Evolutionary conservation across 495 filamentous ascomycete genomes (phyloP), one percentile per base, ranked within the genome.

Genomic region (Hyphodiscus hymeniophilus): DNA sequence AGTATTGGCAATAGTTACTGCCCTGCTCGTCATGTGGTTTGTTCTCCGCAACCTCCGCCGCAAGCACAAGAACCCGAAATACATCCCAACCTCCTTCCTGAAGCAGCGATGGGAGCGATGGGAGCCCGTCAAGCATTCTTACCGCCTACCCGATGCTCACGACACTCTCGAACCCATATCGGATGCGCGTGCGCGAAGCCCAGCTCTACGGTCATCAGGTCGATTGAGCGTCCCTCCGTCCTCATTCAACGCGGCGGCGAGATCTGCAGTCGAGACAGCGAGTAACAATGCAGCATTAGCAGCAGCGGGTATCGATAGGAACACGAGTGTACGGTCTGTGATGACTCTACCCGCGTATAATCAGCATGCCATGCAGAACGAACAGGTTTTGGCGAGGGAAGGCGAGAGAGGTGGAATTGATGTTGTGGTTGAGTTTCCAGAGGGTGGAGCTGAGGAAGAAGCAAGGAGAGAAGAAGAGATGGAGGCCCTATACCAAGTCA

Each of bases 351-450:
- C 92, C 0, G 73, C 82, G 3, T 98, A 98, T 65, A 65, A 69
- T 3, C 69, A 56, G 7, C 78, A 79, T 32, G 79, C 87, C 3
- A 73, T 78, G 30, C 79, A 84, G 16, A 81, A 73, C 42, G 92
- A 98, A 60, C 84, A 82, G 52, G 77, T 95, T n/a, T 74, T 97
- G 33, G 92, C 80, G 12, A 77, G 92, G 0, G 92, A 94, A 63
- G 92, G 92, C 26, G 92, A 98, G 60, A 77, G 92, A 21, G 90
- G 70, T 35, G 92, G 92, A 3, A 90, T 98, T 54, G 92, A 98
- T 56, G 76, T 86, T 28, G 90, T 98, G 3, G 68, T 97, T 23
- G 92, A 98, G 62, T 84, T 77, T 47, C 84, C 85, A 1, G 85
- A 90, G 34, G 51, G 43, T 0, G 43, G 24, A 6, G 59, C 52